Percentiles rank a stretch among this genome's conserved stretches.
These are phyloP conservation scores for Mycena maculata DNA, from an alignment of 768 basidiomycete species.

Conservation along the genomic window DNA sequence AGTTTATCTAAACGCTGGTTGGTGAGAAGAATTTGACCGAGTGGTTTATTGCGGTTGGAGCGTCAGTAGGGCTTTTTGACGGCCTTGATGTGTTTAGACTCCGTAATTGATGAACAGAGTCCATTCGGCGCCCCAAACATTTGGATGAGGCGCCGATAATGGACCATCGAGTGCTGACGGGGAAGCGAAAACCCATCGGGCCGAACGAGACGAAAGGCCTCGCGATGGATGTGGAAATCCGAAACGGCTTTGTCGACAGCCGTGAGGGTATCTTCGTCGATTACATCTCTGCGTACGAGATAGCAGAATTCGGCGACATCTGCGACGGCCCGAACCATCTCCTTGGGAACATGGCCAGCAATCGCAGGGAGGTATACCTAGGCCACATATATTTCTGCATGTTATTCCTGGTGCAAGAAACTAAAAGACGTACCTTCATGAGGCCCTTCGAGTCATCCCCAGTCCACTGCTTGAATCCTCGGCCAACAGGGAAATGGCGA, in stretches of 20 bases:
- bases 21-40: slow-evolving; percentile 38
- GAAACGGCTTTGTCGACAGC: slow-evolving; percentile 1
- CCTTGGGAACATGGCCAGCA: slow-evolving; percentile 1
- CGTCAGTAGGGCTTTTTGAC: slow-evolving; percentile 39
- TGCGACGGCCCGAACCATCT: neutral
- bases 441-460: neutral
- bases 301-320: slow-evolving; percentile 4
- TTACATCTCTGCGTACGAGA: neutral
- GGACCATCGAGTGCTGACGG: slow-evolving; percentile 37
- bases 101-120: slow-evolving; percentile 36
- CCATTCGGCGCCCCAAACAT: slow-evolving; percentile 35
- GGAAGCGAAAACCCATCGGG: slow-evolving; percentile 35
- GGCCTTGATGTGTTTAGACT: no score
- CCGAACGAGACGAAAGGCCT: slow-evolving; percentile 34
- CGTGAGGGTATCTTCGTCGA: neutral
- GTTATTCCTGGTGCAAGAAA: no score
- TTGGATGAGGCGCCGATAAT: slow-evolving; percentile 29
- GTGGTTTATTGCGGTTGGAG: slow-evolving; percentile 34
- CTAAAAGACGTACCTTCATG: neutral
- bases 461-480: neutral
- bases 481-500: neutral
- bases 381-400: neutral
- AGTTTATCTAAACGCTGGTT: slow-evolving; percentile 35
- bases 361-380: slow-evolving; percentile 10
- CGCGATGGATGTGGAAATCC: slow-evolving; percentile 32